These are phyloP conservation scores for Monosporozyma unispora DNA, from an alignment of 805 yeast genomes.

Conservation along the genomic window DNA sequence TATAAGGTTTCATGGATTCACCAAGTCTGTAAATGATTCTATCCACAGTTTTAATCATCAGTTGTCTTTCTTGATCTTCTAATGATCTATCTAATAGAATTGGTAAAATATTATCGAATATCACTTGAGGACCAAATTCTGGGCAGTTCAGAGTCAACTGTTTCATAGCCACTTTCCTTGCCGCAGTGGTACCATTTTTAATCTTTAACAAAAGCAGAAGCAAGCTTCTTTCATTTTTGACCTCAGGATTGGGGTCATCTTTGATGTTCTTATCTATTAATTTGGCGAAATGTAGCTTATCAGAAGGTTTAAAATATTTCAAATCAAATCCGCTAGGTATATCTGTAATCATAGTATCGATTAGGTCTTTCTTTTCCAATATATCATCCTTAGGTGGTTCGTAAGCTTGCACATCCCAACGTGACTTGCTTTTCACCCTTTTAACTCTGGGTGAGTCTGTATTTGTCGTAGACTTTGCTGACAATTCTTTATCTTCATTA, in stretches of 20 bases:
- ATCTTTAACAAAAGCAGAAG: constrained; percentile 57
- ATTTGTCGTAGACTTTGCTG: not conserved
- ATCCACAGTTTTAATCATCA: constrained; percentile 67
- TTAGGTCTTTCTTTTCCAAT: constrained; percentile 23
- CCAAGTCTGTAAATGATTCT: constrained; percentile 60
- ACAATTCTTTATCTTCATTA: constrained; percentile 10
- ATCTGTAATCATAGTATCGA: constrained; percentile 39
- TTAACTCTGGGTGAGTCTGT: not conserved
- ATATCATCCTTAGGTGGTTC: constrained; percentile 42
- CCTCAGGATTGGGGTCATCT: constrained; percentile 37
- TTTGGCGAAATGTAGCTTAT: constrained; percentile 60
- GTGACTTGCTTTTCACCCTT: constrained; percentile 14
- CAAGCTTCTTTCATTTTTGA: constrained; percentile 49
- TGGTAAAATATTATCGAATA: constrained; percentile 69
- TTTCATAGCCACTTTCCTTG: constrained; percentile 62
- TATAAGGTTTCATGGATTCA: constrained; percentile 57
- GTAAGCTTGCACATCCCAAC: constrained; percentile 36
- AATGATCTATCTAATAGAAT: constrained; percentile 60
- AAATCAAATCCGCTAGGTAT: constrained; percentile 60
- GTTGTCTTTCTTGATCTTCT: constrained; percentile 76
- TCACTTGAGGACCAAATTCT: constrained; percentile 55
- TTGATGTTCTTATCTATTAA: constrained; percentile 34
- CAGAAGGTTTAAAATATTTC: constrained; percentile 62
- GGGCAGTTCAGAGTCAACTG: constrained; percentile 55
- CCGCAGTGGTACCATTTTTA: constrained; percentile 67